Conservation (phyloP, 2,329 filamentous ascomycete species). For the Pseudogymnoascus verrucosus region DNA sequence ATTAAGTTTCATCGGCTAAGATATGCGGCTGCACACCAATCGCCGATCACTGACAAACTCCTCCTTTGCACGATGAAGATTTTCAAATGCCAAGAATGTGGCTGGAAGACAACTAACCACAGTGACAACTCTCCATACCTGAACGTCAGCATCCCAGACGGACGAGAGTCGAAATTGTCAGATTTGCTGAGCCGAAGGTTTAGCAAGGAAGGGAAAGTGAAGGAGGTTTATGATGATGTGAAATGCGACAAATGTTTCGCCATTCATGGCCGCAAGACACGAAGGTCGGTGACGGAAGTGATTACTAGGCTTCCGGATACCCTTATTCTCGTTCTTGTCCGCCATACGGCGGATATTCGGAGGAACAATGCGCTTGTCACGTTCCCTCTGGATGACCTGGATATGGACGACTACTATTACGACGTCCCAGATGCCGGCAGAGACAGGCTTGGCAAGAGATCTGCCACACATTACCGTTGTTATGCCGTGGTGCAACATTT, state of each 20-base stretch:
- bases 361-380: slow-evolving; percentile 67
- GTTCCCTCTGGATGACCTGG: slow-evolving; percentile 67
- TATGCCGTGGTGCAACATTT: slow-evolving; percentile 62
- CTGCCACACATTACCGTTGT: slow-evolving; percentile 56
- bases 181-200: neutral
- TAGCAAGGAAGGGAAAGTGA: neutral
- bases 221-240: slow-evolving; percentile 26
- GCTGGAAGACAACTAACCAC: slow-evolving; percentile 63
- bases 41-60: neutral
- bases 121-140: slow-evolving; percentile 47
- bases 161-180: neutral
- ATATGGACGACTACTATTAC: slow-evolving; percentile 40
- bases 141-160: slow-evolving; percentile 19
- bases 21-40: neutral
- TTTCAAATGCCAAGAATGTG: slow-evolving; percentile 9
- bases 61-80: neutral
- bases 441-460: slow-evolving; percentile 19
- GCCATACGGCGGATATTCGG: slow-evolving; percentile 40
- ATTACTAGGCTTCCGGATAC: slow-evolving; percentile 11
- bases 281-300: slow-evolving; percentile 15
- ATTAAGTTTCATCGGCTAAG: slow-evolving; percentile 9
- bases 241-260: slow-evolving; percentile 27
- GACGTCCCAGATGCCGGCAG: slow-evolving; percentile 35
- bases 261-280: slow-evolving; percentile 12
- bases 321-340: slow-evolving; percentile 56